These are phyloP conservation scores for Akanthomyces muscarius DNA, from an alignment of 2,329 filamentous ascomycete species.

Conservation along the genomic window DNA sequence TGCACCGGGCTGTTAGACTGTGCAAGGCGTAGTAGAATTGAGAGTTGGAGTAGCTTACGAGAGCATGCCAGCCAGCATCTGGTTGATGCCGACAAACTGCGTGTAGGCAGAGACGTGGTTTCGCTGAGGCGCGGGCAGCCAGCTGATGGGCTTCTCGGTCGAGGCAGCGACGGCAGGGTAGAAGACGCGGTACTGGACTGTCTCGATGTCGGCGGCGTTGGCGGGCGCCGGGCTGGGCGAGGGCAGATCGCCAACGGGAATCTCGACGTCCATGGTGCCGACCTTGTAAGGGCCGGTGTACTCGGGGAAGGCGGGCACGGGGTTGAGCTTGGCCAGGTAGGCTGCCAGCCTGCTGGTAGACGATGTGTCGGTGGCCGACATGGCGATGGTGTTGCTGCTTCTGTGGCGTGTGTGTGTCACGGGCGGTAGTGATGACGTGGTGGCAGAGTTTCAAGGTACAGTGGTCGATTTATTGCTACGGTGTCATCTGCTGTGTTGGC, in stretches of 20 bases:
- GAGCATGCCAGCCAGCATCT: constrained; percentile 53
- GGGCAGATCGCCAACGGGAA: constrained; percentile 60
- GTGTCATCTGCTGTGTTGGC: too few relatives aligned
- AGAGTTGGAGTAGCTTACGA: constrained; percentile 44
- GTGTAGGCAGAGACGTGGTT: constrained; percentile 72
- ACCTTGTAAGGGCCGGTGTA: constrained; percentile 77
- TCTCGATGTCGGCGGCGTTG: constrained; percentile 57
- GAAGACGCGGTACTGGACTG: constrained; percentile 76
- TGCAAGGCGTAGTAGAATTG: background rate
- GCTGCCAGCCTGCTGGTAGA: constrained; percentile 37
- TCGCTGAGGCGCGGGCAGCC: constrained; percentile 74
- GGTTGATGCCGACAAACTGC: constrained; percentile 66
- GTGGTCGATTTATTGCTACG: background rate
- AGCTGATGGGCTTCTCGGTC: constrained; percentile 59
- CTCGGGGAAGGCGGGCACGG: constrained; percentile 66
- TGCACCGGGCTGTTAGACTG: background rate
- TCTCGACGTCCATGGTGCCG: constrained; percentile 75
- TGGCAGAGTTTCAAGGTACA: background rate
- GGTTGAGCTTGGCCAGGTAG: constrained; percentile 56
- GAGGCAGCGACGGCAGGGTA: constrained; percentile 63
- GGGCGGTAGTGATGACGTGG: constrained; percentile 1
- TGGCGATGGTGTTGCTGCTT: constrained; percentile 4
- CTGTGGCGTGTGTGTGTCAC: background rate
- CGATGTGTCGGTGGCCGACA: constrained; percentile 4
- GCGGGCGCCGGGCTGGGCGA: constrained; percentile 51